Percentiles rank a stretch among this genome's conserved stretches.
Evolutionary conservation across 805 yeast genomes (phyloP).

Genomic region (Pichia californica): DNA sequence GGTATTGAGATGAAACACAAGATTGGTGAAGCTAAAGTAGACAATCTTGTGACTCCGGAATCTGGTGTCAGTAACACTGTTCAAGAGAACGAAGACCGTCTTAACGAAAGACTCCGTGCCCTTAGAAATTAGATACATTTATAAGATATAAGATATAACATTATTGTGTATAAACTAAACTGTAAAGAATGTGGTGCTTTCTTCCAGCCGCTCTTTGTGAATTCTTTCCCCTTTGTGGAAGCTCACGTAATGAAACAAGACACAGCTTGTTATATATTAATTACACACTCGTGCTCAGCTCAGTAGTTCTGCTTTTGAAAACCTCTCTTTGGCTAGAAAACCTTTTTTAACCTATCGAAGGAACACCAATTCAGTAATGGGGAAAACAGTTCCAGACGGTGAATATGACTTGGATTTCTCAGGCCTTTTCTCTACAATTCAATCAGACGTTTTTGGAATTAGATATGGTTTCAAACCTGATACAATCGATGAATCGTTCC

Average conservation of each 20-base stretch:
- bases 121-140: constrained; percentile 58
- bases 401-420: constrained; percentile 31
- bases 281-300: too few species aligned
- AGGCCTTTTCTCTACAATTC: constrained; percentile 14
- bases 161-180: too few species aligned
- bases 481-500: constrained; percentile 22
- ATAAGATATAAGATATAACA: too few species aligned
- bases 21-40: constrained; percentile 55
- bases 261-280: too few species aligned
- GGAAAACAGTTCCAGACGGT: constrained; percentile 27
- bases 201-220: too few species aligned
- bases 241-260: too few species aligned
- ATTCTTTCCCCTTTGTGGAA: too few species aligned
- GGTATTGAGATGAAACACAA: constrained; percentile 90
- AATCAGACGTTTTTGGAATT: constrained; percentile 26
- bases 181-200: too few species aligned
- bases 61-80: constrained; percentile 17
- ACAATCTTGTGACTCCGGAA: constrained; percentile 30
- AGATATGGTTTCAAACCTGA: constrained; percentile 30
- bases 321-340: too few species aligned
- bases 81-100: constrained; percentile 71
- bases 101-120: constrained; percentile 86
- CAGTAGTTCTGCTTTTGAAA: too few species aligned
- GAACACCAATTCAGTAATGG: too few species aligned
- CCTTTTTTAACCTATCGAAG: too few species aligned